phyloP scores from a whole-genome alignment of 2,329 filamentous ascomycete species.

The Colletotrichum cordylinicola region DNA sequence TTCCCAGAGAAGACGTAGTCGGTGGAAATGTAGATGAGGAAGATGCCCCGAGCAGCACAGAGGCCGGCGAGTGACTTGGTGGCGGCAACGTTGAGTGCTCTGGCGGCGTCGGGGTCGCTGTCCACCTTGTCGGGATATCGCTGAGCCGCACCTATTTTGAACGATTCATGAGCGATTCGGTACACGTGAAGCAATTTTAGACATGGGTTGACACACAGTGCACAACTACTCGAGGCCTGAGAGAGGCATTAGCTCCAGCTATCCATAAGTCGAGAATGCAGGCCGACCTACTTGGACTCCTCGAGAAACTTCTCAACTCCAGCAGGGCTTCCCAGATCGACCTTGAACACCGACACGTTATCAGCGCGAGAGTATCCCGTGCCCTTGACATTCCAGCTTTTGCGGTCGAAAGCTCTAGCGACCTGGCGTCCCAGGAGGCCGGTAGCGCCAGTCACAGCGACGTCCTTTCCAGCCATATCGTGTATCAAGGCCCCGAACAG shows the following conservation, averaged over 20 bases:
- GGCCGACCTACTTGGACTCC: conserved; percentile 54
- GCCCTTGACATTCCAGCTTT: conserved; percentile 73
- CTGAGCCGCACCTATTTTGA: conserved; percentile 75
- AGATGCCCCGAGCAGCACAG: conserved; percentile 64
- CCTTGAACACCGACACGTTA: conserved; percentile 69
- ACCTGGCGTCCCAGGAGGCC: conserved; percentile 85
- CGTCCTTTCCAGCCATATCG: conserved; percentile 53
- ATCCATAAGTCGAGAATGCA: not conserved
- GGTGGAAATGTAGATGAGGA: conserved; percentile 81
- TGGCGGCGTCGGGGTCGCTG: conserved; percentile 76
- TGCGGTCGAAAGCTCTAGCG: conserved; percentile 69
- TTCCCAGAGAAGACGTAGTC: conserved; percentile 81
- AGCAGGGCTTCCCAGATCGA: conserved; percentile 53
- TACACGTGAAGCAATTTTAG: not conserved
- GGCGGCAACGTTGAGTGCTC: conserved; percentile 75
- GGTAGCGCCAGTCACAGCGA: conserved; percentile 82
- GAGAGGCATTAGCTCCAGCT: not conserved
- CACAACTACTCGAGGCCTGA: conserved; percentile 77
- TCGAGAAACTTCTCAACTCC: conserved; percentile 59
- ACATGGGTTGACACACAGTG: conserved; percentile 67
- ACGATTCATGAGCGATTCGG: not conserved
- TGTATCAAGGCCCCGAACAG: not conserved
- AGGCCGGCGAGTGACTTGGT: conserved; percentile 69
- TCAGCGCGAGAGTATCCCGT: conserved; percentile 78
- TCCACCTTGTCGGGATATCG: conserved; percentile 88